phyloP scores from a whole-genome alignment of 768 basidiomycete genomes.

The Kwoniella sp. region DNA sequence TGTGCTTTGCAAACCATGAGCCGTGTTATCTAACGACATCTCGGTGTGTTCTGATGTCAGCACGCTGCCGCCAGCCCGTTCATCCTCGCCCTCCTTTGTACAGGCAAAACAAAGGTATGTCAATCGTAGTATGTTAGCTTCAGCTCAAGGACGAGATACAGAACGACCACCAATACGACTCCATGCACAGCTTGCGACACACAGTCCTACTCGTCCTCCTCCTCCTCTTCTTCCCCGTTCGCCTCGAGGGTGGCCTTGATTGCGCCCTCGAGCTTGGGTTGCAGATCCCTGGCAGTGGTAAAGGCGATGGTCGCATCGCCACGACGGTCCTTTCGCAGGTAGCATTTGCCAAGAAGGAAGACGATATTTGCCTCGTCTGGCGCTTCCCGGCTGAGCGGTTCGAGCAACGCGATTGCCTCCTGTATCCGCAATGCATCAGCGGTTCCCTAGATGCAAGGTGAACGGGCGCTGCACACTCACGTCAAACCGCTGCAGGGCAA shows the following conservation, averaged over 20 bases:
- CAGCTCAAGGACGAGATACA: too few relatives aligned
- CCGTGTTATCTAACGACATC: too few relatives aligned
- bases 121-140: too few relatives aligned
- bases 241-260: conserved; percentile 46
- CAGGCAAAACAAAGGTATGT: too few relatives aligned
- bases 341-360: conserved; percentile 90
- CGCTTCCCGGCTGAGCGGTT: conserved; percentile 70
- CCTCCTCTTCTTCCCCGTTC: conserved; percentile 70
- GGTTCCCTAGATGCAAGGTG: not conserved
- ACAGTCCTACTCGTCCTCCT: conserved; percentile 22
- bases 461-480: conserved; percentile 55
- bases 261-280: conserved; percentile 80
- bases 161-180: too few relatives aligned
- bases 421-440: conserved; percentile 52
- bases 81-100: too few relatives aligned
- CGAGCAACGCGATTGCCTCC: conserved; percentile 76
- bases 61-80: too few relatives aligned
- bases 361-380: conserved; percentile 96
- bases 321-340: conserved; percentile 73
- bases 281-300: conserved; percentile 85
- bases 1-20: too few relatives aligned
- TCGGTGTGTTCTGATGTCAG: too few relatives aligned
- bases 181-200: too few relatives aligned
- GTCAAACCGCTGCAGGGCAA: conserved; percentile 74
- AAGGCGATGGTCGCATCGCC: conserved; percentile 77